A percentile compares a stretch with the other conserved stretches of the same genome.
Conservation (phyloP, 2,329 filamentous ascomycete species). For the Septoria linicola region DNA sequence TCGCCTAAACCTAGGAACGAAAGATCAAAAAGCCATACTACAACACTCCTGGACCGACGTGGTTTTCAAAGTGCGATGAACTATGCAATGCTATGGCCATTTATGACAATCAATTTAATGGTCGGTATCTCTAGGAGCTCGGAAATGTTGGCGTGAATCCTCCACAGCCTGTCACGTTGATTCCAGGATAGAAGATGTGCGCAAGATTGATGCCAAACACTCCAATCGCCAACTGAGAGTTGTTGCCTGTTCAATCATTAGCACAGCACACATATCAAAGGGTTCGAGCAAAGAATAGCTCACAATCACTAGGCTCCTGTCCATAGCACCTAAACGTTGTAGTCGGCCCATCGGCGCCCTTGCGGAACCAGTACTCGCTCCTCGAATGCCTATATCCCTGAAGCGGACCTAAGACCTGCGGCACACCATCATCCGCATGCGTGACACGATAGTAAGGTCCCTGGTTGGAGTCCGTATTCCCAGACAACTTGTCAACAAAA, state of each 20-base stretch:
- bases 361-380: constrained; percentile 12
- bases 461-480: constrained; percentile 1
- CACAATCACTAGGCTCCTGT: constrained; percentile 10
- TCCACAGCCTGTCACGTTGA: constrained; percentile 6
- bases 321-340: constrained; percentile 8
- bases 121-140: too few species aligned
- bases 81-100: too few species aligned
- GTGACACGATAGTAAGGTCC: constrained; percentile 18
- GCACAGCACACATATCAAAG: background rate
- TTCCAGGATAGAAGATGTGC: constrained; percentile 17
- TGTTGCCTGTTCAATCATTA: constrained; percentile 11
- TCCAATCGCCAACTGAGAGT: constrained; percentile 14
- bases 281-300: background rate
- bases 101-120: too few species aligned
- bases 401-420: constrained; percentile 5
- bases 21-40: too few species aligned
- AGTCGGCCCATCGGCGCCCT: constrained; percentile 11
- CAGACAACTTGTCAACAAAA: constrained; percentile 9
- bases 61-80: too few species aligned
- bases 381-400: constrained; percentile 7
- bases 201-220: constrained; percentile 18
- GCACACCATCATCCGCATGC: constrained; percentile 12
- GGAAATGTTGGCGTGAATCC: background rate
- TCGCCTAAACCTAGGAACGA: too few species aligned
- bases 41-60: too few species aligned